Conservation (phyloP, 179 eudicot species). For the Nepenthes alata region DNA sequence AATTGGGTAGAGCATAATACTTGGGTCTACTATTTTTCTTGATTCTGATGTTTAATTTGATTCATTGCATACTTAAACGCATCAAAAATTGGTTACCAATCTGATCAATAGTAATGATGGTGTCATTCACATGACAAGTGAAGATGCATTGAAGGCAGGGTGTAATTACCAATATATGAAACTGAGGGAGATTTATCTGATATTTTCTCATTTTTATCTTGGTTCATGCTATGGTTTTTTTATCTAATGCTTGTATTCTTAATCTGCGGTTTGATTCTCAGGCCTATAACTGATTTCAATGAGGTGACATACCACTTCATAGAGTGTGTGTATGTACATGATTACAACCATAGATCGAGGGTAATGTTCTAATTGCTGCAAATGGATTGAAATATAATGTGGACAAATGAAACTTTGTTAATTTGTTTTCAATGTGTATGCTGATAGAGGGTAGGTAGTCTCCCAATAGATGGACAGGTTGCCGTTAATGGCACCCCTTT, state of each 20-base stretch:
- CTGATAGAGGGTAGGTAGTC: slow-evolving; percentile 21
- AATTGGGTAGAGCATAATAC: no score
- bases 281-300: slow-evolving; percentile 73
- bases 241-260: slow-evolving; percentile 1
- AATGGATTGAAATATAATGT: background rate
- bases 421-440: background rate
- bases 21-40: no score
- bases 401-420: background rate
- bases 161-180: no score
- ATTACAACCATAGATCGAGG: slow-evolving; percentile 38
- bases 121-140: no score
- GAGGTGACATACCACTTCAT: slow-evolving; percentile 67
- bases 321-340: slow-evolving; percentile 69
- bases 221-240: no score
- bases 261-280: slow-evolving; percentile 18
- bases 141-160: no score
- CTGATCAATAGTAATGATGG: no score
- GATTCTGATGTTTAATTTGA: no score
- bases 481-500: slow-evolving; percentile 29
- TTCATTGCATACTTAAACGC: no score
- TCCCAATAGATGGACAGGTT: slow-evolving; percentile 21
- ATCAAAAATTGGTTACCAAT: no score
- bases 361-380: slow-evolving; percentile 24
- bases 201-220: no score
- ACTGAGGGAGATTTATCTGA: no score